phyloP scores from a whole-genome alignment of 495 filamentous ascomycete genomes.

The Podospora didyma region DNA sequence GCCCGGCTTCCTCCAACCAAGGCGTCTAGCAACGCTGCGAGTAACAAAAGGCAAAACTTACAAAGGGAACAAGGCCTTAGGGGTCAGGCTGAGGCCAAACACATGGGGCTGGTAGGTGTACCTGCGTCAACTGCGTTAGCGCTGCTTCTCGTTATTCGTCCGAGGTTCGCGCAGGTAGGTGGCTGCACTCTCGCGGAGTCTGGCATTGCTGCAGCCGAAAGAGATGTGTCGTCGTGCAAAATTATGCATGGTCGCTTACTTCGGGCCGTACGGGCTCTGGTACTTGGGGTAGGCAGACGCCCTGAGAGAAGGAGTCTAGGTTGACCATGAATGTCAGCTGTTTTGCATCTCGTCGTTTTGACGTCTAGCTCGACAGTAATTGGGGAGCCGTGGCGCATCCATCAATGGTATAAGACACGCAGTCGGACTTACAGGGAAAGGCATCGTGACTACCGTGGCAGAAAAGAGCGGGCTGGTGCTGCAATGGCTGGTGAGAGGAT shows the following conservation, averaged over 20 bases:
- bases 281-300: slow-evolving; percentile 31
- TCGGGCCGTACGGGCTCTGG: slow-evolving; percentile 49
- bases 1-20: not conserved
- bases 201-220: too few relatives aligned
- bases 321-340: slow-evolving; percentile 20
- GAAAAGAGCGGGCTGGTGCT: slow-evolving; percentile 25
- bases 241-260: slow-evolving; percentile 34
- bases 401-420: not conserved
- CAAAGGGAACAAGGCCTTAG: slow-evolving; percentile 31
- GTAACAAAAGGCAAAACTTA: slow-evolving; percentile 26
- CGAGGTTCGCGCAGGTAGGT: too few relatives aligned
- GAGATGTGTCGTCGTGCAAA: not conserved
- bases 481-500: slow-evolving; percentile 27
- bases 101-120: slow-evolving; percentile 45
- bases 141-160: not conserved
- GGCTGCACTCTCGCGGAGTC: too few relatives aligned
- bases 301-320: slow-evolving; percentile 33
- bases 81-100: slow-evolving; percentile 35
- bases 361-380: not conserved
- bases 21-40: not conserved
- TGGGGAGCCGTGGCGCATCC: too few relatives aligned
- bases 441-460: slow-evolving; percentile 31
- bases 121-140: slow-evolving; percentile 33
- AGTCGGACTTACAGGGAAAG: slow-evolving; percentile 32
- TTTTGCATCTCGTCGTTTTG: not conserved